Evolutionary conservation across 2,329 filamentous ascomycete genomes (phyloP).

Genomic region (Zymoseptoria brevis): DNA sequence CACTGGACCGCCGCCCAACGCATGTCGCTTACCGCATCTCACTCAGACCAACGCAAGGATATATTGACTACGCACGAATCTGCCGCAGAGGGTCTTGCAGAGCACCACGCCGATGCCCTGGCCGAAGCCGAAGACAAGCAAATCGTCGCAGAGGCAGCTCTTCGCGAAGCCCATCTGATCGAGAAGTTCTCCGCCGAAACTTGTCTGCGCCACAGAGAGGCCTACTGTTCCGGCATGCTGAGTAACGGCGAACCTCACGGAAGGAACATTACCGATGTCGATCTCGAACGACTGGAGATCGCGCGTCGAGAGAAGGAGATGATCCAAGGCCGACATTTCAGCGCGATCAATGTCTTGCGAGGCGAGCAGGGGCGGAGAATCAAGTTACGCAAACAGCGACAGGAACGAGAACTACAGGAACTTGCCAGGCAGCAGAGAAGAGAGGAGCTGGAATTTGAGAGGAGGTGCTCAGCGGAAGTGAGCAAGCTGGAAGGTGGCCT

Average conservation of each 20-base stretch:
- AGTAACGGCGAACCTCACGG: conserved; percentile 25
- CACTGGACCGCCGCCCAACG: conserved; percentile 21
- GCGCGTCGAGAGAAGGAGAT: conserved; percentile 32
- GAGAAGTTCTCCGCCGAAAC: conserved; percentile 38
- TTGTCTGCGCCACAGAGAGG: conserved; percentile 42
- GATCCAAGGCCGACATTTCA: conserved; percentile 37
- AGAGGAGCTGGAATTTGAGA: conserved; percentile 30
- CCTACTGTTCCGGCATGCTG: conserved; percentile 37
- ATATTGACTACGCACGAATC: conserved; percentile 15
- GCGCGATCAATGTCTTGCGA: conserved; percentile 40
- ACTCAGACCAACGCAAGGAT: conserved; percentile 13
- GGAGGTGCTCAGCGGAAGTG: conserved; percentile 18
- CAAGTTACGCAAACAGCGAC: conserved; percentile 30
- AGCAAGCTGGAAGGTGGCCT: conserved; percentile 21
- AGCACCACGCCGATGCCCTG: conserved; percentile 33
- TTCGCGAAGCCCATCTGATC: conserved; percentile 34
- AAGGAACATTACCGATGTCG: conserved; percentile 38
- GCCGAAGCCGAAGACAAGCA: conserved; percentile 40
- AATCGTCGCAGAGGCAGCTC: conserved; percentile 35
- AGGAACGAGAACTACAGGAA: conserved; percentile 34
- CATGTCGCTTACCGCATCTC: conserved; percentile 13
- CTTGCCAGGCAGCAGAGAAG: conserved; percentile 28
- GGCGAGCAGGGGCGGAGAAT: conserved; percentile 37
- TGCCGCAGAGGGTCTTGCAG: conserved; percentile 19
- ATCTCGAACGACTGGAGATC: conserved; percentile 36